Evolutionary conservation across 768 basidiomycete species (phyloP).

Genomic region (Suillus alpinus): DNA sequence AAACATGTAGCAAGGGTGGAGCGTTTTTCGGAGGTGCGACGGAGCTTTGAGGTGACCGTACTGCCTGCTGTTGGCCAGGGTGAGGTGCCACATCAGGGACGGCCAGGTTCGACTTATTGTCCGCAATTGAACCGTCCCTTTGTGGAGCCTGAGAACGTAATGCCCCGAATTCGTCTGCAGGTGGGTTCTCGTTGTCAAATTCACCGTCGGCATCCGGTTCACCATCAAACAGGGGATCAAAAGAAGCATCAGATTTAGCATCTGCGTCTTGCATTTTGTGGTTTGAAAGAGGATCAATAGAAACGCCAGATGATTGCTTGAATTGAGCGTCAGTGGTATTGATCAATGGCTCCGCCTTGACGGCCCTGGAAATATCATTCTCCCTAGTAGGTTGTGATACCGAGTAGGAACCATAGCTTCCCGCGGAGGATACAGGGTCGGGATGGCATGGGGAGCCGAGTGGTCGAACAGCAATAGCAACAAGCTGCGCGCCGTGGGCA

Average conservation of each 20-base stretch:
- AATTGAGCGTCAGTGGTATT: constrained; percentile 12
- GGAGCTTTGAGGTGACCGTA: constrained; percentile 30
- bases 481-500: constrained; percentile 82
- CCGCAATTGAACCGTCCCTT: constrained; percentile 13
- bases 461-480: constrained; percentile 77
- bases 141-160: constrained; percentile 15
- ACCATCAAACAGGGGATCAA: constrained; percentile 89
- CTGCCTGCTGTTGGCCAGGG: constrained; percentile 18
- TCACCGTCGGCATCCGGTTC: constrained; percentile 66
- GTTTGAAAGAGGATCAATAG: constrained; percentile 25
- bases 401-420: constrained; percentile 18
- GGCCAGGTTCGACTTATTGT: constrained; percentile 20
- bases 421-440: constrained; percentile 25
- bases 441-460: constrained; percentile 35
- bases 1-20: constrained; percentile 66
- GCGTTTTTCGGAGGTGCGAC: constrained; percentile 69
- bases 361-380: constrained; percentile 15
- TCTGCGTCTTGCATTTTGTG: constrained; percentile 44
- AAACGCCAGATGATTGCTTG: constrained; percentile 16
- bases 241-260: constrained; percentile 75
- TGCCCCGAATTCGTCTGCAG: constrained; percentile 16
- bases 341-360: constrained; percentile 21
- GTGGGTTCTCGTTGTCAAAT: constrained; percentile 21
- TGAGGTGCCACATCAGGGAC: constrained; percentile 29
- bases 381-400: constrained; percentile 9